Evolutionary conservation across 306 rosid species (phyloP), one percentile per base, ranked within the genome.

Genomic region (Rubus idaeus): DNA sequence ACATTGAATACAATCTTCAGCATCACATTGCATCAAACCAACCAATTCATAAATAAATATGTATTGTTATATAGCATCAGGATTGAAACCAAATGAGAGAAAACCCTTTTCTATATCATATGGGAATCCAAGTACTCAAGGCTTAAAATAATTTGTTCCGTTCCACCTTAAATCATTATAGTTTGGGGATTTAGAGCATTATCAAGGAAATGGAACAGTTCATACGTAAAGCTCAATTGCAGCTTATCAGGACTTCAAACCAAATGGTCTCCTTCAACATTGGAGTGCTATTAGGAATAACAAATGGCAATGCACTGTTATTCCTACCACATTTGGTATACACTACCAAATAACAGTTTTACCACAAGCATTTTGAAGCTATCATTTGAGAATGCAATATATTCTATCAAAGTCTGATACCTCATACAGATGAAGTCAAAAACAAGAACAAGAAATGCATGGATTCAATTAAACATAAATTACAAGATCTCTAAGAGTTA

Each of bases 1-100:
- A 71, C 62, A 74, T 55, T 37, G 6, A 56, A 55, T 8, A 62
- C 50, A 50, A 68, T 57, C 23, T 7, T 64, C 14, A 78, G 71
- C 42, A 60, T 57, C 62, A 4, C 55, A 39, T 10, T 17, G 6
- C 40, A 26, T 20, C 72, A 46, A 46, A 30, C 7, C 9, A 18
- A 39, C n/a, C 4, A 17, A 50, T 23, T 6, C 45, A n/a, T 50
- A 12, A 62, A 26, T n/a, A 39, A 62, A 23, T 1, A 8, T 8
- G 8, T 42, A 42, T 26, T 30, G 42, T 16, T 10, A 30, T 5
- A 4, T 5, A 13, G 20, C 10, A 62, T 5, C 44, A 6, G 11
- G 16, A 6, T 14, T 13, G 1, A 37, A 63, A 30, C 41, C 66
- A 60, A 26, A 56, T 3, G 30, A 56, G 5, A 21, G 17, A 23